Conservation (phyloP, 164 flowering plant genomes). For the Annona squamosa region DNA sequence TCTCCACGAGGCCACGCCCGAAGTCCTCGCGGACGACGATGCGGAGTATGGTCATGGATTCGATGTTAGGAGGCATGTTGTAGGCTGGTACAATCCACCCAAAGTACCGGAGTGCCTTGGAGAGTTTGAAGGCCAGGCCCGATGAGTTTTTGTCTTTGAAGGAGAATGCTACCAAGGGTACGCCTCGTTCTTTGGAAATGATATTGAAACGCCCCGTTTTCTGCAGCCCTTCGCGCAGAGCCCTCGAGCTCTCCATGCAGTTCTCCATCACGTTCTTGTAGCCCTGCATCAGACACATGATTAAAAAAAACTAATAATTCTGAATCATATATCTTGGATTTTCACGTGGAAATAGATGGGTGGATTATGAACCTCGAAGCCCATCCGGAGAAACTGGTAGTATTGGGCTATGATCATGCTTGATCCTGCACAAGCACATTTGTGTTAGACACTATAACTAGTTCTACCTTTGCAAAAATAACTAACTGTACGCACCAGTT, state of each 20-base stretch:
- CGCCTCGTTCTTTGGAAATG: slow-evolving; percentile 20
- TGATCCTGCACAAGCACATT: slow-evolving; percentile 11
- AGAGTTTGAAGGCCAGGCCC: slow-evolving; percentile 16
- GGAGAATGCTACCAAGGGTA: slow-evolving; percentile 25
- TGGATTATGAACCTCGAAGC: slow-evolving; percentile 11
- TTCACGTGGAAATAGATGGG: neutral
- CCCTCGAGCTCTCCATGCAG: slow-evolving; percentile 21
- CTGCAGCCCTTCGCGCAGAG: slow-evolving; percentile 17
- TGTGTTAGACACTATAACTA: no score
- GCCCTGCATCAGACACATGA: slow-evolving; percentile 10
- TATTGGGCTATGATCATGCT: slow-evolving; percentile 22
- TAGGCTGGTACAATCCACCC: slow-evolving; percentile 30
- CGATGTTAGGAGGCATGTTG: slow-evolving; percentile 20
- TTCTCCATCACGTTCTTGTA: slow-evolving; percentile 23
- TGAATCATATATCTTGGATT: neutral
- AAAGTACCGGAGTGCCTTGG: slow-evolving; percentile 21
- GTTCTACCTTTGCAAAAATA: no score
- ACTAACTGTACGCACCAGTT: no score
- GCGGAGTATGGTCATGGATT: slow-evolving; percentile 15
- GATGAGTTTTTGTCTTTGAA: slow-evolving; percentile 18
- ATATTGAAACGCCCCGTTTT: slow-evolving; percentile 19
- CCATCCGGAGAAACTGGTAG: slow-evolving; percentile 20
- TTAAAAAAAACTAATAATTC: neutral
- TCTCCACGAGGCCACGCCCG: slow-evolving; percentile 18
- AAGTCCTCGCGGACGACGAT: slow-evolving; percentile 22